Evolutionary conservation across 176 grass and related monocot species (phyloP).

Genomic region (Aegilops tauschii): DNA sequence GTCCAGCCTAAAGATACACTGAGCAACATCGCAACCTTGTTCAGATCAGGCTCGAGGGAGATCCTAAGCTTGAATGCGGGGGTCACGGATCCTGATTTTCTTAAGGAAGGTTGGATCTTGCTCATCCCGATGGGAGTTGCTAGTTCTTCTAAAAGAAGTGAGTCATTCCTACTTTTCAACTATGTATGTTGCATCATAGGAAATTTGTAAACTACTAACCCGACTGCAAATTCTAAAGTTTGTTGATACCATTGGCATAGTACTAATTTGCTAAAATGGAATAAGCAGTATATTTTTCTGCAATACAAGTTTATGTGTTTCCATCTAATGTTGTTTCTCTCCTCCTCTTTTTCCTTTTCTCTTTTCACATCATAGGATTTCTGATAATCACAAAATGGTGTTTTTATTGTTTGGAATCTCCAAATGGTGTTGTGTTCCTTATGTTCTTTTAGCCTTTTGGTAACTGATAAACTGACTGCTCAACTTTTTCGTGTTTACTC

Average conservation of each 20-base stretch:
- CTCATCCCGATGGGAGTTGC: constrained; percentile 52
- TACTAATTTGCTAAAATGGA: background rate
- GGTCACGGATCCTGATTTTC: constrained; percentile 23
- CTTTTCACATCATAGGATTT: constrained; percentile 10
- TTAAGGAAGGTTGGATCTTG: constrained; percentile 36
- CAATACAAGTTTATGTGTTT: background rate
- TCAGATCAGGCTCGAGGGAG: constrained; percentile 27
- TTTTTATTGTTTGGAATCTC: background rate
- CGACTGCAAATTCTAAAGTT: background rate
- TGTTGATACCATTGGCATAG: background rate
- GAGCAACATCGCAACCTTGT: constrained; percentile 29
- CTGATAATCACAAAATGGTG: background rate
- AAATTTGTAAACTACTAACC: background rate
- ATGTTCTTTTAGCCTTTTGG: background rate
- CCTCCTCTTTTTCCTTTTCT: background rate
- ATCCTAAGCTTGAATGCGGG: constrained; percentile 47
- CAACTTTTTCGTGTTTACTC: background rate
- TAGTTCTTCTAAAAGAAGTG: constrained; percentile 39
- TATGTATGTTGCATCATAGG: background rate
- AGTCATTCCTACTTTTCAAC: constrained; percentile 18
- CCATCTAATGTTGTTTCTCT: background rate
- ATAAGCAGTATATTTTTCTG: constrained; percentile 4
- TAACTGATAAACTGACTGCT: background rate
- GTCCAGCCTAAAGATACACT: constrained; percentile 54
- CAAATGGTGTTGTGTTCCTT: background rate